Base-by-base conservation (phyloP, 257 asterid genomes). In the Cruciata laevipes region DNA sequence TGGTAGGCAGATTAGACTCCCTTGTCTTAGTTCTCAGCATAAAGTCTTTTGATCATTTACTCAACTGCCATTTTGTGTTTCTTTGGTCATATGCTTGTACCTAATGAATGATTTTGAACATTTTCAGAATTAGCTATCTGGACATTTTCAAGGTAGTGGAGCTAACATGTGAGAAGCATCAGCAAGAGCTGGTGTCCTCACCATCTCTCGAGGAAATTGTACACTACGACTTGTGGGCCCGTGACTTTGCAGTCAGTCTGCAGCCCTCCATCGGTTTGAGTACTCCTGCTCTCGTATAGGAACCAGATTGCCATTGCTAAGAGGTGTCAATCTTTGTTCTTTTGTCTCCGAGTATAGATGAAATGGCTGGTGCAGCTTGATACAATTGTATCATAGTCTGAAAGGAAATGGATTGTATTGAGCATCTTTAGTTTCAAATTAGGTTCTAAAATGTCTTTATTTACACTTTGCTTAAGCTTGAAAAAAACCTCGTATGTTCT, bases 161-260 rank as follows among this genome's bases (percentile, higher is more conserved):
- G 91, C 83, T 88, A 31, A 93, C 99, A 0, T 90, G 97, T 66
- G 81, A 74, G 5, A 88, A 88, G 78, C 99, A 93, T 61, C 80
- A 74, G 55, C 80, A 71, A 7, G 97, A 93, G 33, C 30, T 93
- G 79, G 92, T 85, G 21, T 6, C 85, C 0, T 75, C 79, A 1
- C 99, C 99, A 20, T 81, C 96, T 1, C 85, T 93, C 0, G 99
- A 93, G 74, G 99, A 93, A 69, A 93, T 93, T 18, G 71, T 88
- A 71, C 95, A 93, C 84, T 93, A 90, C 40, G 99, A 93, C 75
- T 74, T 70, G 89, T 93, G 99, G 99, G 99, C 99, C 0, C 85
- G 99, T 47, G 87, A 86, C 24, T 93, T 84, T 24, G 97, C 97
- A 0, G 84, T 91, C 72, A 77, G 73, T 38, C 67, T 90, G 83